Evolutionary conservation across 2,329 filamentous ascomycete genomes (phyloP), one percentile per base, ranked within the genome.

Genomic region (Penicillium digitatum): DNA sequence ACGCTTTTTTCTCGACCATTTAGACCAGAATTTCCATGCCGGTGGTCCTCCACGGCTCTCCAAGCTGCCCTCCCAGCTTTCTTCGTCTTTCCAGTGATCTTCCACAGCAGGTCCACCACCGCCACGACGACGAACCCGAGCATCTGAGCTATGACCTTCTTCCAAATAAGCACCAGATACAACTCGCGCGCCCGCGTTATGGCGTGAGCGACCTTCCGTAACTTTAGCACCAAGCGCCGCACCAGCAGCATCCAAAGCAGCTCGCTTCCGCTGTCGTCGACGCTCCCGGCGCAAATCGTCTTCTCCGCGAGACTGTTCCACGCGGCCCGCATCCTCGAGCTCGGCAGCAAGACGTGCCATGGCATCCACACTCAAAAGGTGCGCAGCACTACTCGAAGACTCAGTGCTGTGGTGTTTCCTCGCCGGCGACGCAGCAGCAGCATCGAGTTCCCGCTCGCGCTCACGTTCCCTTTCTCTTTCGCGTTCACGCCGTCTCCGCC

Each of bases 91-190:
- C 79, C 65, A 80, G 73, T 66, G 80, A 76, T 65, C 79, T 69
- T 72, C 73, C 77, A 77, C 57, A 5, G 59, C 55, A 34, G 61
- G 49, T 26, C 69, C 66, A 47, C 67, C 66, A 39, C 67, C 68
- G 35, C 70, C 66, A 58, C 71, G 66, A 39, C 80, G 76, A 55
- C 75, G 72, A 49, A 77, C 72, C 61, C 67, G 80, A 74, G 71
- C 80, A 76, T 69, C 81, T 66, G 73, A 67, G 43, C 67, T 70
- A 35, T 71, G 77, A 0, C 87, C 87, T 69, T 90, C 87, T 66
- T 90, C 87, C 62, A 88, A 75, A 18, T 87, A 74, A 0, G 85
- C 85, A 20, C 87, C 87, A 59, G 87, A 90, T 20, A 87, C 85
- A n/a, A 88, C 78, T 57, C 87, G 77, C 54, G 79, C 79, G 66